Evolutionary conservation across 768 basidiomycete genomes (phyloP), one percentile per base, ranked within the genome.

Genomic region (Leccinellum albellum): DNA sequence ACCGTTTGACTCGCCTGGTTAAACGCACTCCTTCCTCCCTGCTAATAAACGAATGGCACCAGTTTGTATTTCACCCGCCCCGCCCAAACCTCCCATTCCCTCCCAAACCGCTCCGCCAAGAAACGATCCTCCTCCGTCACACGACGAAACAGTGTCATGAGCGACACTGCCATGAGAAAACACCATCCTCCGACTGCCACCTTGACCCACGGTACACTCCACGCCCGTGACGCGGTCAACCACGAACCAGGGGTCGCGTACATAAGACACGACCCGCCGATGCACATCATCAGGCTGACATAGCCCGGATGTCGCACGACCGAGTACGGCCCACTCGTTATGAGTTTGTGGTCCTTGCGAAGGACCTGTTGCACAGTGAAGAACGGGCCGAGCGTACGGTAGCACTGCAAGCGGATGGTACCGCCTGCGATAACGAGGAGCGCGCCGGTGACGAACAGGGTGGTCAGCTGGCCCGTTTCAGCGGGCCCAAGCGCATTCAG

Each of bases 291-390:
- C 12, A 58, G 6, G 6, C 57, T 57, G 1, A 59, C 37, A 33
- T 73, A 74, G n/a, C 61, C 20, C 1, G 71, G 70, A 28, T 74
- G 73, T 2, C 71, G 67, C 4, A 73, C 61, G 23, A 64, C 26
- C 1, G 58, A n/a, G 29, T 73, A 74, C 1, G 66, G 67, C 2
- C 69, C 70, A 0, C 29, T 53, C n/a, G 66, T 72, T 15, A 73
- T 45, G 21, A 74, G 59, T 26, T 33, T 60, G 51, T 64, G 69
- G 0, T 62, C 60, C 21, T 59, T 58, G 24, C 60, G 55, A 12
- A 70, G n/a, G 31, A 62, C 61, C 15, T 63, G 59, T 10, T 59
- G 40, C 21, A 62, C 61, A 1, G 64, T 72, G 24, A 62, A 72
- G 24, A 54, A 46, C 1, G 44, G 50, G 1, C 70, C 70, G 14